These are phyloP conservation scores for Colletotrichum sp. DNA, from an alignment of 2,329 filamentous ascomycete species.

Conservation along the genomic window DNA sequence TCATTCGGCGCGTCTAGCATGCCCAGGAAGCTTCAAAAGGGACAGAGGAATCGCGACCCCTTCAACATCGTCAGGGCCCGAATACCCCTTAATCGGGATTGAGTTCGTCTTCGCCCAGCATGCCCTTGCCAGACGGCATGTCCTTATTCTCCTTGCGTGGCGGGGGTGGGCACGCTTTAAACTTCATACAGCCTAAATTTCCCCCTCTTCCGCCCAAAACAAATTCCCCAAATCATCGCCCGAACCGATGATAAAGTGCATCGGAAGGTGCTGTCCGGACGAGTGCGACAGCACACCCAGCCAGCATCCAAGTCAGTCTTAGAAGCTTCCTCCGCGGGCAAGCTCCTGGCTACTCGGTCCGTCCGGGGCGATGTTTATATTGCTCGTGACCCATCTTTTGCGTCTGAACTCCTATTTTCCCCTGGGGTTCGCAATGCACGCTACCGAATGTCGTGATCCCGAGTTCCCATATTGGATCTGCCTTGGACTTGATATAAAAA, in stretches of 20 bases:
- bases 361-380: not conserved
- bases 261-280: constrained; percentile 8
- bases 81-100: not conserved
- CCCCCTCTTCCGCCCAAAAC: not conserved
- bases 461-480: not conserved
- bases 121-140: not conserved
- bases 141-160: not conserved
- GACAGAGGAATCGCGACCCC: not conserved
- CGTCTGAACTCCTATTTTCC: not conserved
- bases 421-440: not conserved
- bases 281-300: not conserved
- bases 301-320: not conserved
- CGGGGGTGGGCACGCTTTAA: not conserved
- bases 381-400: not conserved
- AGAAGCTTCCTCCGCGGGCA: not conserved
- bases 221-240: not conserved
- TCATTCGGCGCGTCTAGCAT: not conserved
- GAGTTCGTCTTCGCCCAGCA: not conserved
- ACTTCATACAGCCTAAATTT: constrained; percentile 18
- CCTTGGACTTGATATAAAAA: not conserved
- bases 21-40: not conserved
- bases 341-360: constrained; percentile 7
- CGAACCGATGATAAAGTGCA: not conserved
- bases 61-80: not conserved
- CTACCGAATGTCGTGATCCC: constrained; percentile 4